Conservation (phyloP, 2,329 filamentous ascomycete genomes). For the Fusarium albidum region DNA sequence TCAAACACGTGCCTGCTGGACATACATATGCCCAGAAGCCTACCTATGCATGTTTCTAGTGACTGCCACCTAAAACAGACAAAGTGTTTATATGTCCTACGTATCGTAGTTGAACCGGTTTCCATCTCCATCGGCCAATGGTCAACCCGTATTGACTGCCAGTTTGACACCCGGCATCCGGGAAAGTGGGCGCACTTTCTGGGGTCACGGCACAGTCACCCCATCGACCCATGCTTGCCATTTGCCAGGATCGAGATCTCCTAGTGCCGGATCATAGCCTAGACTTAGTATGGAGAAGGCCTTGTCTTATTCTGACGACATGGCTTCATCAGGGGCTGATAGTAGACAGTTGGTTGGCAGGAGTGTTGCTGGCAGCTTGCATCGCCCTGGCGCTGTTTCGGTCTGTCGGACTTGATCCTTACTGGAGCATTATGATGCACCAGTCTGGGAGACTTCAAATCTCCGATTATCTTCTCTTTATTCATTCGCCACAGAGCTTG, state of each 20-base stretch:
- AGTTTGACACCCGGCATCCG: constrained; percentile 1
- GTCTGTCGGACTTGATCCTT: too few species aligned
- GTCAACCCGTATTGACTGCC: too few species aligned
- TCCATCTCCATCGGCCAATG: neutral
- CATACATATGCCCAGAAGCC: too few species aligned
- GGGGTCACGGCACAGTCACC: constrained; percentile 5
- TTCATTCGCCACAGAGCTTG: too few species aligned
- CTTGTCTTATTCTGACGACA: constrained; percentile 4
- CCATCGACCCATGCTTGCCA: constrained; percentile 5
- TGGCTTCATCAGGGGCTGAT: neutral
- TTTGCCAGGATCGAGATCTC: constrained; percentile 10
- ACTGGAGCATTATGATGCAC: too few species aligned
- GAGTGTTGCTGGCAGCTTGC: neutral
- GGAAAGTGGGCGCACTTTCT: constrained; percentile 9
- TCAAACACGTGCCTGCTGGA: neutral
- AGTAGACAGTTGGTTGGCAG: neutral
- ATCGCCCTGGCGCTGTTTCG: too few species aligned
- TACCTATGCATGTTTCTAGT: too few species aligned
- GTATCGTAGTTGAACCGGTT: too few species aligned
- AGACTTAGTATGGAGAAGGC: neutral
- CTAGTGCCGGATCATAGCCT: neutral
- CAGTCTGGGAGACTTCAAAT: too few species aligned
- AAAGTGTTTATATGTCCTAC: too few species aligned
- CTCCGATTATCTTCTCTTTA: too few species aligned
- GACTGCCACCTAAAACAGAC: too few species aligned